A percentile compares a stretch with the other conserved stretches of the same genome.
phyloP scores from a whole-genome alignment of 805 yeast genomes.

The Wickerhamiella sergipiensis region DNA sequence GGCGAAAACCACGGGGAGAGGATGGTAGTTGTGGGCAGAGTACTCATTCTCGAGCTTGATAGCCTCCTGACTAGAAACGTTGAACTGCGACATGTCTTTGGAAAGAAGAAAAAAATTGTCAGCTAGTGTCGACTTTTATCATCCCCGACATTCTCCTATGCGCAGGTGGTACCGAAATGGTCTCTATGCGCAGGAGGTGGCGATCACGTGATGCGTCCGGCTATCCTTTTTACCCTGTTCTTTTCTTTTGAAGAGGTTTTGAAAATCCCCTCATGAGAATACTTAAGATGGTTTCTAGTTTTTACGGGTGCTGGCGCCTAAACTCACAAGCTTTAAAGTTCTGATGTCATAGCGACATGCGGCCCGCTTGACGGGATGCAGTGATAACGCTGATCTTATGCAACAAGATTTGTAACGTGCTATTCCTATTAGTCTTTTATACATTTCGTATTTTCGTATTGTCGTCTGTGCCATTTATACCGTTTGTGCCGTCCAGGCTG shows the following conservation, averaged over 20 bases:
- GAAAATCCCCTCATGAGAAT: too few species aligned
- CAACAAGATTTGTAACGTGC: too few species aligned
- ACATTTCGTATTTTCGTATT: too few species aligned
- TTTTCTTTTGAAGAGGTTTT: too few species aligned
- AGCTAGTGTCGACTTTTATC: neutral
- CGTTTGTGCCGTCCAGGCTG: too few species aligned
- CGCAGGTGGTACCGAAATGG: neutral
- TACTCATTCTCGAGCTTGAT: slow-evolving; percentile 56
- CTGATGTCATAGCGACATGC: too few species aligned
- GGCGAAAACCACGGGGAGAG: slow-evolving; percentile 85
- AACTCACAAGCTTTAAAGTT: too few species aligned
- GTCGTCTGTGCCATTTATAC: too few species aligned
- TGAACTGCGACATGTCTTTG: slow-evolving; percentile 4
- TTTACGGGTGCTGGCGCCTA: too few species aligned
- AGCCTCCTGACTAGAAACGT: slow-evolving; percentile 50
- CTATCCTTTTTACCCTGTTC: too few species aligned
- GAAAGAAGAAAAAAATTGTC: neutral
- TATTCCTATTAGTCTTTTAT: too few species aligned
- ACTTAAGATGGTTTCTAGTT: too few species aligned
- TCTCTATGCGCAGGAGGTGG: slow-evolving; percentile 10
- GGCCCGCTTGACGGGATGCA: neutral
- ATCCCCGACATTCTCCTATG: neutral
- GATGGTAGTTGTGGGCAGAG: slow-evolving; percentile 96
- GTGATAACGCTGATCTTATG: neutral
- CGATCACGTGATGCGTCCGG: neutral